These are phyloP conservation scores for Zalerion maritima DNA, from an alignment of 495 filamentous ascomycete species.

Conservation along the genomic window DNA sequence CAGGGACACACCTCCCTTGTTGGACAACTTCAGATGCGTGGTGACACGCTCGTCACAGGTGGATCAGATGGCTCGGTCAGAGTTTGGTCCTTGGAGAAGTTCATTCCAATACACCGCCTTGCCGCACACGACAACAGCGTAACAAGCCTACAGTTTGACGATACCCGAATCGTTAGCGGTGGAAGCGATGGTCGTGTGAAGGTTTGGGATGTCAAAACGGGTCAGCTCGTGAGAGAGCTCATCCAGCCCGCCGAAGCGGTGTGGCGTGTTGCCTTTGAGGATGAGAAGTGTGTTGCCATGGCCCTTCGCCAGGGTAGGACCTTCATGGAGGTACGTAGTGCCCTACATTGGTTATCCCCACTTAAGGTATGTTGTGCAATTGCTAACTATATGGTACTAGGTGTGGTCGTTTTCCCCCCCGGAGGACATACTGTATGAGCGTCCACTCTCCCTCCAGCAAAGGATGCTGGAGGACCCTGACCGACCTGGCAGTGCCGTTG, in stretches of 20 bases:
- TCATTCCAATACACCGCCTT: conserved; percentile 79
- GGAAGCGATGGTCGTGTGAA: conserved; percentile 94
- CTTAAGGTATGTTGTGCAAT: conserved; percentile 7
- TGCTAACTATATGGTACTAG: conserved; percentile 27
- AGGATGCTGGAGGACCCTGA: conserved; percentile 21
- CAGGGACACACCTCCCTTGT: conserved; percentile 96
- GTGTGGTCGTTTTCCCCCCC: conserved; percentile 88
- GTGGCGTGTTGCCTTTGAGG: conserved; percentile 95
- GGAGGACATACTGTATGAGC: conserved; percentile 44
- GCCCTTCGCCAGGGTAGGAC: conserved; percentile 68
- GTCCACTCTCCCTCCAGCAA: conserved; percentile 20
- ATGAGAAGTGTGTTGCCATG: conserved; percentile 95
- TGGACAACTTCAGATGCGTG: conserved; percentile 92
- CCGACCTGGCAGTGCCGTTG: conserved; percentile 21
- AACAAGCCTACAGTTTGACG: conserved; percentile 92
- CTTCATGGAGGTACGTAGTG: conserved; percentile 77
- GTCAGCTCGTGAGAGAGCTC: conserved; percentile 79
- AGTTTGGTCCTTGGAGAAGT: conserved; percentile 83
- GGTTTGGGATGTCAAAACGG: conserved; percentile 89
- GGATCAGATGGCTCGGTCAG: conserved; percentile 91
- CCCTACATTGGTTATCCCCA: conserved; percentile 5
- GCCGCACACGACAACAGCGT: conserved; percentile 98
- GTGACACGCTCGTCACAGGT: conserved; percentile 86
- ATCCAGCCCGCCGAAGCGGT: conserved; percentile 83
- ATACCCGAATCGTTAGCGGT: conserved; percentile 83